These are phyloP conservation scores for Acacia confusa DNA, from an alignment of 306 rosid species.

Conservation along the genomic window DNA sequence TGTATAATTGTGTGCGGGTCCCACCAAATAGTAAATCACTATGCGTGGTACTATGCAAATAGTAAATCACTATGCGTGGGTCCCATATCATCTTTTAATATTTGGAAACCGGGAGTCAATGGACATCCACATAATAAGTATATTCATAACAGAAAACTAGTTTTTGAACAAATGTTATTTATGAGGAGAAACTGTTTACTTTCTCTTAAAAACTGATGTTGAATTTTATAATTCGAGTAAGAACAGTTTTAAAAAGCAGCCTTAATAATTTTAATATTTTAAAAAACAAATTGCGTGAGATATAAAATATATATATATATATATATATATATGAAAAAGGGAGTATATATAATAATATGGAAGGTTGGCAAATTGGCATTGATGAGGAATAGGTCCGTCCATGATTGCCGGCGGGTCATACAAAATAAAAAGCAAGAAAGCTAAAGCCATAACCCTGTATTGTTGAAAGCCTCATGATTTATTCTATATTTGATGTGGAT, in stretches of 20 bases:
- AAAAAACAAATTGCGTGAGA: background rate
- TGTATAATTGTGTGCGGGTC: too few species aligned
- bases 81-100: too few species aligned
- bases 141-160: background rate
- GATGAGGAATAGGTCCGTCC: conserved; percentile 28
- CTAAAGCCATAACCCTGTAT: background rate
- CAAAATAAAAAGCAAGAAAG: conserved; percentile 27
- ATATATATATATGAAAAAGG: background rate
- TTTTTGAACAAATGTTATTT: too few species aligned
- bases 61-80: too few species aligned
- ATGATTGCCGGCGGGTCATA: conserved; percentile 37
- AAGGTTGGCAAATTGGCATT: conserved; percentile 1
- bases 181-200: background rate
- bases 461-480: conserved; percentile 41
- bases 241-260: background rate
- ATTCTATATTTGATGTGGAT: conserved; percentile 42
- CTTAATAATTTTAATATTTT: background rate
- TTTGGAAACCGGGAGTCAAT: too few species aligned
- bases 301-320: background rate
- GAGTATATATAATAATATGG: background rate
- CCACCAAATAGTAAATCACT: too few species aligned
- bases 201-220: background rate
- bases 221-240: background rate
- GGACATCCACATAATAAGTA: too few species aligned
- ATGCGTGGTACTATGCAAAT: too few species aligned